phyloP scores from a whole-genome alignment of 2,329 filamentous ascomycete genomes.

The Allantophomopsis lycopodina region DNA sequence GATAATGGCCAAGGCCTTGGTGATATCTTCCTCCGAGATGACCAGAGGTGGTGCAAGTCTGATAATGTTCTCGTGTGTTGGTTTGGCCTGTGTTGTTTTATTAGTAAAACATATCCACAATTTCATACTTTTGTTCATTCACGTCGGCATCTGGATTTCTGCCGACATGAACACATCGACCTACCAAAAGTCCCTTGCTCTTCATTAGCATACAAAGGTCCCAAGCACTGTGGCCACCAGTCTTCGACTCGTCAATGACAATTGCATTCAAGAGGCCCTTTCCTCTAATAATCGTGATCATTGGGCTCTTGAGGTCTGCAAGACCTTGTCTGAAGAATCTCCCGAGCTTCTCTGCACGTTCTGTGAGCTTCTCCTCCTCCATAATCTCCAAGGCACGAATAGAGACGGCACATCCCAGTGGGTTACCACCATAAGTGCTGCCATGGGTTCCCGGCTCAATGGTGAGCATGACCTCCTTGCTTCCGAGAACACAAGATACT shows the following conservation, averaged over 20 bases:
- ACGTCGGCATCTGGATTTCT: slow-evolving; percentile 21
- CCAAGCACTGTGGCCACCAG: slow-evolving; percentile 82
- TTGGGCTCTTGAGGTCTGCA: slow-evolving; percentile 58
- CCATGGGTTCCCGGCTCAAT: slow-evolving; percentile 95
- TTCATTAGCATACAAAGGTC: slow-evolving; percentile 93
- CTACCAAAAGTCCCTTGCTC: slow-evolving; percentile 82
- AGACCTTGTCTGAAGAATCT: slow-evolving; percentile 73
- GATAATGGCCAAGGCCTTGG: slow-evolving; percentile 66
- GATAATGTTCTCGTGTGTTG: slow-evolving; percentile 97
- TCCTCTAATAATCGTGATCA: slow-evolving; percentile 74
- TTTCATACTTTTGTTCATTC: slow-evolving; percentile 19
- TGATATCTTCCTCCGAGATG: slow-evolving; percentile 79
- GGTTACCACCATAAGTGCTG: slow-evolving; percentile 97
- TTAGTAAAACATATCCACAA: slow-evolving; percentile 3
- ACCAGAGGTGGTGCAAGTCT: slow-evolving; percentile 92
- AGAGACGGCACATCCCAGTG: slow-evolving; percentile 85
- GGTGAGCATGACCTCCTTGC: slow-evolving; percentile 87
- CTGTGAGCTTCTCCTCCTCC: slow-evolving; percentile 78
- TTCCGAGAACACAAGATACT: slow-evolving; percentile 83
- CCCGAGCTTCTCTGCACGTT: slow-evolving; percentile 69
- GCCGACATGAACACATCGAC: slow-evolving; percentile 17
- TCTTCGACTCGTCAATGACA: slow-evolving; percentile 82
- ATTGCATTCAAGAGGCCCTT: slow-evolving; percentile 94
- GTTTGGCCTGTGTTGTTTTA: slow-evolving; percentile 61
- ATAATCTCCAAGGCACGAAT: slow-evolving; percentile 91